phyloP scores from a whole-genome alignment of 1,284 basidiomycete species.

The Stereum hirsutum region DNA sequence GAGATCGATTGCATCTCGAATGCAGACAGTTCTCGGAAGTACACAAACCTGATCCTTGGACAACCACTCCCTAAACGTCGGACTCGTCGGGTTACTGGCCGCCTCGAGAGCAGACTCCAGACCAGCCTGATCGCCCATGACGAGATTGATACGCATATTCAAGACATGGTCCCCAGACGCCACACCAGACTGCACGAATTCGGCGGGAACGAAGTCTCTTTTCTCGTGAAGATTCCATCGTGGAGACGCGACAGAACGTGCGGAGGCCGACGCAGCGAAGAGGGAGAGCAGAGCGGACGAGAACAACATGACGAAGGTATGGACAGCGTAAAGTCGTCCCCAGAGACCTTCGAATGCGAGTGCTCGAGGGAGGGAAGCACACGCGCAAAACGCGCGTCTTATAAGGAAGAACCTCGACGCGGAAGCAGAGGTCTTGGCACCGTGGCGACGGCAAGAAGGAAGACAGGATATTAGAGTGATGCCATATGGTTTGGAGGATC shows the following conservation, averaged over 20 bases:
- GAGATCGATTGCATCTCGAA: too few relatives aligned
- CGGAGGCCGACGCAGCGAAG: neutral
- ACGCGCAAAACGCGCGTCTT: too few relatives aligned
- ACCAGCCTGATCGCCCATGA: conserved; percentile 16
- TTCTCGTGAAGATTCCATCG: conserved; percentile 13
- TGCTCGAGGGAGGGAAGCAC: too few relatives aligned
- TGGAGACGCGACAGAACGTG: neutral
- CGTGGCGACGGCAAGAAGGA: too few relatives aligned
- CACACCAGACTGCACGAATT: conserved; percentile 13
- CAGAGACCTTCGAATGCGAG: too few relatives aligned
- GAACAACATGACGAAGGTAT: too few relatives aligned
- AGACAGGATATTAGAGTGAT: too few relatives aligned
- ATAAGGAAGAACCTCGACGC: too few relatives aligned
- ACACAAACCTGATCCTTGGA: conserved; percentile 20
- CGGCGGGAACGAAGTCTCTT: conserved; percentile 9
- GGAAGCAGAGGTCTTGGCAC: too few relatives aligned
- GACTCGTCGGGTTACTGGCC: conserved; percentile 20
- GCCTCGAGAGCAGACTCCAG: conserved; percentile 21
- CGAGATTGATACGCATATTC: conserved; percentile 17
- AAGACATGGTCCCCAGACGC: conserved; percentile 11
- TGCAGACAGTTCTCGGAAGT: too few relatives aligned
- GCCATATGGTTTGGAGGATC: too few relatives aligned
- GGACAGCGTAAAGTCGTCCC: too few relatives aligned
- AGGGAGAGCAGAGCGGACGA: neutral
- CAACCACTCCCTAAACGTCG: conserved; percentile 22